Conservation (phyloP, 176 grass and related monocot genomes). For the Cenchrus fungigraminus region DNA sequence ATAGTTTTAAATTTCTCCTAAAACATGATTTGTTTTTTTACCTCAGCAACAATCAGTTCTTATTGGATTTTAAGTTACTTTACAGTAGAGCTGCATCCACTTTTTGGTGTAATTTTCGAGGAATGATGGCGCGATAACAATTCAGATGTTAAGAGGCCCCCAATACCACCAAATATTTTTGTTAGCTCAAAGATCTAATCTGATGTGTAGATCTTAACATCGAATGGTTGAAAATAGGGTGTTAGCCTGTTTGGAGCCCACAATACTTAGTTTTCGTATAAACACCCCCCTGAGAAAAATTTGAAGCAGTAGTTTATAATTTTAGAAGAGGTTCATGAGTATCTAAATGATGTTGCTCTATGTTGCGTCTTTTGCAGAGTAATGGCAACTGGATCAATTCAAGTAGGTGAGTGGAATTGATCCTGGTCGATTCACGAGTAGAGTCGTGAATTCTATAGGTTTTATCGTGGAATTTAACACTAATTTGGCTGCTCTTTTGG, state of each 20-base stretch:
- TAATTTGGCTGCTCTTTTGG: conserved; percentile 46
- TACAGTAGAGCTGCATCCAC: not conserved
- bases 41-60: not conserved
- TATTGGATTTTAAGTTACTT: not conserved
- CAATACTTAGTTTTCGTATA: not conserved
- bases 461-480: conserved; percentile 38
- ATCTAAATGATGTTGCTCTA: not conserved
- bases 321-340: not conserved
- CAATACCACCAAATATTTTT: not conserved
- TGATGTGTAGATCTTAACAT: not conserved
- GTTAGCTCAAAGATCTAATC: not conserved
- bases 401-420: conserved; percentile 56
- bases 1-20: not conserved
- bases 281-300: not conserved
- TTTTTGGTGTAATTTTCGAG: not conserved
- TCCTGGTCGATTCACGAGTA: conserved; percentile 40
- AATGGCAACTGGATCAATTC: conserved; percentile 47
- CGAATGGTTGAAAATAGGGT: not conserved
- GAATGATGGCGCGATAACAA: not conserved
- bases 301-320: conserved; percentile 12
- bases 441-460: conserved; percentile 34
- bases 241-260: not conserved
- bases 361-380: conserved; percentile 46
- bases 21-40: not conserved
- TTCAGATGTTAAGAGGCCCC: not conserved